Base-by-base conservation (phyloP, 2,329 filamentous ascomycete genomes). In the Daldinia sp. region DNA sequence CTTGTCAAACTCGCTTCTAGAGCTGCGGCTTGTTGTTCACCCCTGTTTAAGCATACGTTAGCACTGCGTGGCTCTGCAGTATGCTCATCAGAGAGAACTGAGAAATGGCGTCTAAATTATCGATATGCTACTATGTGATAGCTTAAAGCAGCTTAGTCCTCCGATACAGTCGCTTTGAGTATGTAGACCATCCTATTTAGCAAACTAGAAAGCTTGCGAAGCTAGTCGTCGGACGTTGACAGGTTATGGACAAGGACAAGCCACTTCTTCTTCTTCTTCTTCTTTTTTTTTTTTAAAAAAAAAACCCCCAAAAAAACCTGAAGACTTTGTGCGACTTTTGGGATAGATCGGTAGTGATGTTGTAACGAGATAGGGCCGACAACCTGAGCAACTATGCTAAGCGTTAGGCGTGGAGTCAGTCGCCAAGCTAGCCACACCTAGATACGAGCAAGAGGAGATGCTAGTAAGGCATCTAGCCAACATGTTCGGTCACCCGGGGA, bases 21-120 rank as follows among this genome's bases (percentile, higher is more conserved):
- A 47, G 72, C 72, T 9, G 73, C 60, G 32, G 74, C 74, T 51
- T 74, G 71, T 56, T 73, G 73, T 61, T 76, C 74, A 37, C 74
- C 74, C 67, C 74, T 76, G 45, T 62, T 59, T 49, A 41, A 58
- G 17, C 25, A 47, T 35, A 39, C 8, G 49, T 66, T 63, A 67
- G 64, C 58, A 50, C 52, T 56, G 43, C 53, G 19, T 50, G 37
- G 30, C 50, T 58, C 29, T 47, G n/a, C n/a, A 3, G 25, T 15
- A 37, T 30, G 13, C n/a, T 41, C n/a, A 49, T 25, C 6, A 55
- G 15, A 49, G 13, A 50, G 34, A 4, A 27, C 41, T 25, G 15
- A 30, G n/a, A 52, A 57, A 37, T 54, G 37, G 32, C 32, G 34
- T 56, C 59, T 58, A 39, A 51, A 57, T 35, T 50, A 10, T 19